phyloP scores from a whole-genome alignment of 2,329 filamentous ascomycete species.

The Fusarium anthophilum region DNA sequence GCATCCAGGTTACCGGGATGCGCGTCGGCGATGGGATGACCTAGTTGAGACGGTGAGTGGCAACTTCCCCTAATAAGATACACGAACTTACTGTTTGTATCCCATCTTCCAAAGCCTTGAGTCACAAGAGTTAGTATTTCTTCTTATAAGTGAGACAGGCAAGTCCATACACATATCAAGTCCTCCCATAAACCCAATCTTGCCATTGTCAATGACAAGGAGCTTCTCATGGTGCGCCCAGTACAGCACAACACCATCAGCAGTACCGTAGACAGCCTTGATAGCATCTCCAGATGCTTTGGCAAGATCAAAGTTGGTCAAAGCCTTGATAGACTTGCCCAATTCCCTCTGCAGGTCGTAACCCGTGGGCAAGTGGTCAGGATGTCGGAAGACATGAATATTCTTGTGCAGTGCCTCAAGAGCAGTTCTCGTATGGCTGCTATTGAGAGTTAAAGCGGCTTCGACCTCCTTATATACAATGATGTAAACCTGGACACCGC shows the following conservation, averaged over 20 bases:
- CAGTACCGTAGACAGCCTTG: conserved; percentile 82
- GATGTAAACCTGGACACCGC: conserved; percentile 84
- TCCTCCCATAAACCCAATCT: conserved; percentile 88
- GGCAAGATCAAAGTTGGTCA: conserved; percentile 64
- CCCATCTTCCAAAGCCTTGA: conserved; percentile 80
- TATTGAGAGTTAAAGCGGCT: conserved; percentile 74
- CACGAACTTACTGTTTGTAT: conserved; percentile 72
- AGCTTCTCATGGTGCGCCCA: conserved; percentile 97
- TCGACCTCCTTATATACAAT: conserved; percentile 95
- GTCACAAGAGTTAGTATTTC: conserved; percentile 21
- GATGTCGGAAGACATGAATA: conserved; percentile 81
- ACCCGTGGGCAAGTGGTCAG: conserved; percentile 83
- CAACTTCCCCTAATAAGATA: not conserved
- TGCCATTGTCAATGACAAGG: conserved; percentile 77
- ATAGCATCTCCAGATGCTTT: conserved; percentile 77
- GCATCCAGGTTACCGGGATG: conserved; percentile 80
- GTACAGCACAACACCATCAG: conserved; percentile 83
- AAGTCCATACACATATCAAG: conserved; percentile 74
- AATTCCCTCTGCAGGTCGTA: conserved; percentile 75
- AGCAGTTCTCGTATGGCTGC: conserved; percentile 37
- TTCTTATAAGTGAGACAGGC: not conserved
- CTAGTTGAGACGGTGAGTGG: conserved; percentile 42
- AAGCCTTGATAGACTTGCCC: conserved; percentile 64
- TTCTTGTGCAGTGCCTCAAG: conserved; percentile 12
- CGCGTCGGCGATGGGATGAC: conserved; percentile 82